These are phyloP conservation scores for Globisporangium nagaii DNA, from an alignment of 352 stramenopile species.

Conservation along the genomic window DNA sequence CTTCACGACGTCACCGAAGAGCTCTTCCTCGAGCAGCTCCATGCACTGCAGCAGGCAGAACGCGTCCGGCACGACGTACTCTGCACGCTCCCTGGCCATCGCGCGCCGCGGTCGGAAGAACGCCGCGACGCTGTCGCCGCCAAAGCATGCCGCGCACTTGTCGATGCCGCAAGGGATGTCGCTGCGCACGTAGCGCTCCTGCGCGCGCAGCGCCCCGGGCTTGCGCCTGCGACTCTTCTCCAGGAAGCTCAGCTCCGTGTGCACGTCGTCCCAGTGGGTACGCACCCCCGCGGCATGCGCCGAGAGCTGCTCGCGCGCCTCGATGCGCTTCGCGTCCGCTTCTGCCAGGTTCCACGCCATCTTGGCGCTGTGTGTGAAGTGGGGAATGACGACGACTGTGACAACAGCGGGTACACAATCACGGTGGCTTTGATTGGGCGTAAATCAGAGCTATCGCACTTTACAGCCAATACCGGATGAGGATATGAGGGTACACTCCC, in stretches of 20 bases:
- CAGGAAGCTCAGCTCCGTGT: constrained; percentile 56
- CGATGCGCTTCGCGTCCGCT: constrained; percentile 18
- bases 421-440: background rate
- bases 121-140: constrained; percentile 8
- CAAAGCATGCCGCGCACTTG: constrained; percentile 34
- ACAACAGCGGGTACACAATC: background rate
- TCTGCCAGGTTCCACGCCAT: constrained; percentile 25
- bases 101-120: constrained; percentile 21
- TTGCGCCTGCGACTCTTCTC: constrained; percentile 74
- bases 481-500: no score
- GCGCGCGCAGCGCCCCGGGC: constrained; percentile 55
- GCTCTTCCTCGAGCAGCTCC: constrained; percentile 59
- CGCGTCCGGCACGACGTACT: constrained; percentile 71
- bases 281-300: background rate
- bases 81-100: constrained; percentile 28
- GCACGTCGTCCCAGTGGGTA: constrained; percentile 44
- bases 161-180: constrained; percentile 70
- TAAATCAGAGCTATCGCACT: background rate
- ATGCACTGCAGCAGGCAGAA: constrained; percentile 69
- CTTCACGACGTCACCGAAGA: constrained; percentile 30
- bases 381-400: background rate
- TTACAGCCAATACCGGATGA: no score
- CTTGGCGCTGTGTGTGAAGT: no score
- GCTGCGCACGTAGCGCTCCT: constrained; percentile 65
- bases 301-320: constrained; percentile 16